Conservation (phyloP, 257 asterid genomes). For the Ehretia macrophylla region DNA sequence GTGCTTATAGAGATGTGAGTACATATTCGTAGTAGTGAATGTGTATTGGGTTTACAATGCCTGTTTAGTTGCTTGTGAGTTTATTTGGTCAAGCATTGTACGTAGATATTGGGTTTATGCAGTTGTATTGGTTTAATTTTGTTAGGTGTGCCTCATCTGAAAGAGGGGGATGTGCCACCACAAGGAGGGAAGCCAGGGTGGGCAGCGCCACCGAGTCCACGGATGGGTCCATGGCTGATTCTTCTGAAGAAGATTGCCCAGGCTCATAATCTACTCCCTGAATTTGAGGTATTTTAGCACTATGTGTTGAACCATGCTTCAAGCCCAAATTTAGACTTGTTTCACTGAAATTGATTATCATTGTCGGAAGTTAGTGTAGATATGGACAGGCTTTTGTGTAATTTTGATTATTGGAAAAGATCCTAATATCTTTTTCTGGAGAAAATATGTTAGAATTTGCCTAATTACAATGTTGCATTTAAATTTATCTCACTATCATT, state of each 20-base stretch:
- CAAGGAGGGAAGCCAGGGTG: constrained; percentile 91
- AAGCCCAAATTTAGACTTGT: not conserved
- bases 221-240: constrained; percentile 79
- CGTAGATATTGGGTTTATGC: not conserved
- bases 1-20: too few species aligned
- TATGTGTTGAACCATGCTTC: not conserved
- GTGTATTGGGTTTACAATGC: too few species aligned
- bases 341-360: not conserved
- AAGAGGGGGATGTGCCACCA: constrained; percentile 77
- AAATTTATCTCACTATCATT: too few species aligned
- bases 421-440: too few species aligned
- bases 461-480: not conserved
- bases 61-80: too few species aligned
- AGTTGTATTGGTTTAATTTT: not conserved
- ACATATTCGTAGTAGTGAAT: too few species aligned
- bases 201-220: constrained; percentile 94
- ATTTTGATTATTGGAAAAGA: too few species aligned
- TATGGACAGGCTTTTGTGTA: not conserved
- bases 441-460: too few species aligned
- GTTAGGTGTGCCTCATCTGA: constrained; percentile 85
- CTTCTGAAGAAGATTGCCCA: constrained; percentile 79
- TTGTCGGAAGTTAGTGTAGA: not conserved
- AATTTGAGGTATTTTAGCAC: constrained; percentile 60
- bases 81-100: not conserved
- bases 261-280: constrained; percentile 74